Base-by-base conservation (phyloP, 140 eudicot species). In the Stevia rebaudiana region DNA sequence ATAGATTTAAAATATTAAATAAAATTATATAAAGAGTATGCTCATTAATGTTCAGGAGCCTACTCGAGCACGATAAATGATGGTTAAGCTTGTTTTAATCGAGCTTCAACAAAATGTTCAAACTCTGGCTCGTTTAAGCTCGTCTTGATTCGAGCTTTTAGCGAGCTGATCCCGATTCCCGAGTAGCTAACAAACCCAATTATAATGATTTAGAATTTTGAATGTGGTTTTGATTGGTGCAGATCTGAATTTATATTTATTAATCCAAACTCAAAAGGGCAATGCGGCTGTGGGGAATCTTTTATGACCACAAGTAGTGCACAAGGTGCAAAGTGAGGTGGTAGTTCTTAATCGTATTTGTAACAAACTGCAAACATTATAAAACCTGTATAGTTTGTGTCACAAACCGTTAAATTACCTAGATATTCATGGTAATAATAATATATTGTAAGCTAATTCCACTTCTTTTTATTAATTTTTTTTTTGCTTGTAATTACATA, bases 241-340 rank as follows among this genome's bases (percentile, higher is more conserved):
- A 89, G 97, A 71, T 85, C 95, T 10, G 97, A 89, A 71, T 89
- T 89, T 71, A 75, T 85, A 68, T 89, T 89, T 70, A 81, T 85
- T 41, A 89, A 85, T 62, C 95, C 97, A 31, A 89, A 89, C 79
- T 81, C 95, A 3, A 81, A 72, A 75, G 97, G 95, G 30, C 95
- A 89, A 68, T 89, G 97, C 81, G 95, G 97, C 12, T 89, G 97
- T 77, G 97, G 95, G 23, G 95, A 89, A 75, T 86, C 97, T 46
- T 86, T 86, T 65, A 86, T 86, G 97, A 89, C 97, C 50, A 75
- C 79, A 8, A 86, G 76, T 76, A 54, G 62, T 65, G 30, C 84
- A 28, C 82, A 74, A 75, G 81, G 86, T 66, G 72, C 89, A 43
- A 88, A 84, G 67, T 75, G 61, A 16, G 80, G 86, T 47, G 74